Evolutionary conservation across 2,329 filamentous ascomycete genomes (phyloP).

Genomic region (Penicillium paneum): DNA sequence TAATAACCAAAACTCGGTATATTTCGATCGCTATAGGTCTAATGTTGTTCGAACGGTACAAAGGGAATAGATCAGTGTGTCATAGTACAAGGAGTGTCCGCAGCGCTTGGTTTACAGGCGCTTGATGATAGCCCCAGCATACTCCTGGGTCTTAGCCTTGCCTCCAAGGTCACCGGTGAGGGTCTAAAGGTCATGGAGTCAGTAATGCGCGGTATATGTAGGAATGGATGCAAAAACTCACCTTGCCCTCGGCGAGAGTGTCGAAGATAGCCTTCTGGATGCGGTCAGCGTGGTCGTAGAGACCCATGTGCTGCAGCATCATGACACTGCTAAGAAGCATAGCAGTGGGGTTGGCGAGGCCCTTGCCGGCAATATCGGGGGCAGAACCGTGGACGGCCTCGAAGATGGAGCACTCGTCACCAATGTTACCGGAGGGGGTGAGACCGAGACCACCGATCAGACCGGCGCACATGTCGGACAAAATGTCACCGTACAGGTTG

Average conservation of each 20-base stretch:
- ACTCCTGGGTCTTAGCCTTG: constrained; percentile 93
- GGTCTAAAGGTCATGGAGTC: constrained; percentile 43
- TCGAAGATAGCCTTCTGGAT: constrained; percentile 96
- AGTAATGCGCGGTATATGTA: not conserved
- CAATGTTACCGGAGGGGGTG: constrained; percentile 97
- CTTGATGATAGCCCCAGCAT: constrained; percentile 84
- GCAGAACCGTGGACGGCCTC: constrained; percentile 98
- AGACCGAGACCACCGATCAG: constrained; percentile 96
- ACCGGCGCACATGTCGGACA: constrained; percentile 99
- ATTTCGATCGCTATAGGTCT: constrained; percentile 39
- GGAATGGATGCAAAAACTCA: constrained; percentile 32
- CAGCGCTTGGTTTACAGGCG: constrained; percentile 46
- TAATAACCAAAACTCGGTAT: constrained; percentile 36
- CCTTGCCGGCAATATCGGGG: constrained; percentile 94
- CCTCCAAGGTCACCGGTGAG: constrained; percentile 95
- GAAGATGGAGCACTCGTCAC: constrained; percentile 99
- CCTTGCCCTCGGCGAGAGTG: constrained; percentile 93
- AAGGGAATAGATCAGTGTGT: constrained; percentile 30
- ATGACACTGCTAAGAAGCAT: constrained; percentile 95
- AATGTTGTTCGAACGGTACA: constrained; percentile 38
- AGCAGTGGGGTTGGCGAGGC: constrained; percentile 93
- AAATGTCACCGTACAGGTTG: constrained; percentile 98
- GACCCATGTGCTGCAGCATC: constrained; percentile 99
- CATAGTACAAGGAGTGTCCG: constrained; percentile 36
- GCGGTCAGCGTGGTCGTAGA: constrained; percentile 75